A percentile compares a stretch with the other conserved stretches of the same genome.
These are phyloP conservation scores for Leishmania lainsoni DNA, from an alignment of 208 protist genomes.

Conservation along the genomic window DNA sequence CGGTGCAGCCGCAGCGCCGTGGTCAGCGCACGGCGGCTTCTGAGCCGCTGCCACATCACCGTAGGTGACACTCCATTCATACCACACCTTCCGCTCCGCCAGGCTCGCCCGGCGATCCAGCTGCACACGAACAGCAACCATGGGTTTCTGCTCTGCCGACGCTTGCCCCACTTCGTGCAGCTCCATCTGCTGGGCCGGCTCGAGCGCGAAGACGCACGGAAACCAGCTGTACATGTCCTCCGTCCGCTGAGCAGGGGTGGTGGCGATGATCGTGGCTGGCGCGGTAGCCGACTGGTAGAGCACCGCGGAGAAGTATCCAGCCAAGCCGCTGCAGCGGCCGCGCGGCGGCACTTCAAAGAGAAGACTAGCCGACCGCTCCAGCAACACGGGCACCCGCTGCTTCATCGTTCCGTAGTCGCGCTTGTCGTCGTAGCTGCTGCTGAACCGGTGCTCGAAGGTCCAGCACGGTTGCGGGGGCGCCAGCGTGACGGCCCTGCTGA, in stretches of 20 bases:
- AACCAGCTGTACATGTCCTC: conserved; percentile 89
- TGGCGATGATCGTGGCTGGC: conserved; percentile 27
- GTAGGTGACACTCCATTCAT: conserved; percentile 57
- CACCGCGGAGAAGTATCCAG: conserved; percentile 73
- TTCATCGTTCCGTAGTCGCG: neutral
- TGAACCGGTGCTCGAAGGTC: conserved; percentile 69
- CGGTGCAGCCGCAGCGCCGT: neutral
- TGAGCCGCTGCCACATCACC: conserved; percentile 1
- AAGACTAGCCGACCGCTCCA: conserved; percentile 45
- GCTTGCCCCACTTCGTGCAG: conserved; percentile 32
- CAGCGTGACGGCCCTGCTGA: conserved; percentile 54
- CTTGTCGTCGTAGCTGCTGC: neutral
- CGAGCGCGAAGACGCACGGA: conserved; percentile 69
- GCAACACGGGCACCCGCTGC: neutral
- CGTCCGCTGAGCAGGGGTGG: conserved; percentile 39
- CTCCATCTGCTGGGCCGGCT: conserved; percentile 39
- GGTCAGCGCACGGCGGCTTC: neutral
- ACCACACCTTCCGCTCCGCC: conserved; percentile 61
- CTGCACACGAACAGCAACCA: conserved; percentile 34
- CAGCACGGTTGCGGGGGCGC: conserved; percentile 69
- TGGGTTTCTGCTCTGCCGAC: neutral
- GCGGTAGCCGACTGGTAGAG: conserved; percentile 47
- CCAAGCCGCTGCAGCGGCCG: conserved; percentile 65
- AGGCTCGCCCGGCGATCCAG: conserved; percentile 42
- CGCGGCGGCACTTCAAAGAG: conserved; percentile 38